Evolutionary conservation across 2,329 filamentous ascomycete species (phyloP).

Genomic region (Blumeriella jaapii): DNA sequence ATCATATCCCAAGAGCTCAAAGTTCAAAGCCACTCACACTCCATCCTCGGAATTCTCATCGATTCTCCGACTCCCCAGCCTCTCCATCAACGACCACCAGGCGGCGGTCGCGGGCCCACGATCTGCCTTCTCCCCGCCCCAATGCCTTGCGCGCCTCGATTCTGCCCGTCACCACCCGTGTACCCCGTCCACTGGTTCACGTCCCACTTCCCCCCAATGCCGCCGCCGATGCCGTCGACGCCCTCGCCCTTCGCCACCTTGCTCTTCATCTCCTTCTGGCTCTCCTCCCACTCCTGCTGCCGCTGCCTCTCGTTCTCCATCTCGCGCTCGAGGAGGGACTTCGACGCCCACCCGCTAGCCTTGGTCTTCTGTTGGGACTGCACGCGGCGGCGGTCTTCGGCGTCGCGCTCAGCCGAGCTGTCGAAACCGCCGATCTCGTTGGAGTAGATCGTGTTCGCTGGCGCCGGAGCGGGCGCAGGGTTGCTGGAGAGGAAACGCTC

Average conservation of each 20-base stretch:
- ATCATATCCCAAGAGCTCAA: too few species aligned
- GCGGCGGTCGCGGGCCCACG: constrained; percentile 62
- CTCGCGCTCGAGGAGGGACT: constrained; percentile 45
- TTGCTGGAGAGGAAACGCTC: constrained; percentile 38
- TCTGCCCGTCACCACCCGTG: constrained; percentile 65
- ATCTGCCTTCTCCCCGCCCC: constrained; percentile 65
- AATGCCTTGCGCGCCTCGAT: constrained; percentile 52
- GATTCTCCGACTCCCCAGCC: too few species aligned
- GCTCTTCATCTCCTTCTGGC: constrained; percentile 48
- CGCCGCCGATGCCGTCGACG: constrained; percentile 54
- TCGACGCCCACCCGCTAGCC: constrained; percentile 40
- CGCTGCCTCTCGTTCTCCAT: constrained; percentile 49
- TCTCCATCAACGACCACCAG: constrained; percentile 23
- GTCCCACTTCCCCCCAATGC: constrained; percentile 60
- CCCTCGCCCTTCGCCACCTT: constrained; percentile 35
- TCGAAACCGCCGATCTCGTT: constrained; percentile 30
- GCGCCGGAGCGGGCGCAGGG: constrained; percentile 30
- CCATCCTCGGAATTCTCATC: too few species aligned
- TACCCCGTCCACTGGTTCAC: constrained; percentile 46
- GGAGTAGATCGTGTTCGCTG: constrained; percentile 30
- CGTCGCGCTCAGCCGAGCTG: constrained; percentile 35
- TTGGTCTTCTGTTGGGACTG: constrained; percentile 40
- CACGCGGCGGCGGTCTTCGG: constrained; percentile 37
- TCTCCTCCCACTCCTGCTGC: constrained; percentile 59
- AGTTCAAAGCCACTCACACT: too few species aligned